phyloP scores from a whole-genome alignment of 2,329 filamentous ascomycete genomes.

The Neocatenulostroma microsporum region DNA sequence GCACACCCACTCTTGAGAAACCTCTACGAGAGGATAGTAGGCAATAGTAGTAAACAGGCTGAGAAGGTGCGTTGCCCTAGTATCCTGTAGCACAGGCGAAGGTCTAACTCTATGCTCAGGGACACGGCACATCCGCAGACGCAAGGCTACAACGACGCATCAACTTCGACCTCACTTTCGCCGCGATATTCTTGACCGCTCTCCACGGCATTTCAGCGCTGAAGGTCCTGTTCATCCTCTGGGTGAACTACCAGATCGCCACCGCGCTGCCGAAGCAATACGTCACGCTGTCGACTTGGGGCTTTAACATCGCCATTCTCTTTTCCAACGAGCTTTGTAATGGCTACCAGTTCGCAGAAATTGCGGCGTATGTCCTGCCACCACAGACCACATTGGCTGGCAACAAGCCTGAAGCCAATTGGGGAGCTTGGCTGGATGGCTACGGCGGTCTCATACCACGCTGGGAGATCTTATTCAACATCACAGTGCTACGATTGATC shows the following conservation, averaged over 20 bases:
- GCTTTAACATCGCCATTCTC: slow-evolving; percentile 75
- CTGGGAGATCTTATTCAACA: slow-evolving; percentile 98
- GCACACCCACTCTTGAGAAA: slow-evolving; percentile 73
- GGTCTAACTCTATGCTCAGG: background rate
- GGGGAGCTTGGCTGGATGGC: slow-evolving; percentile 67
- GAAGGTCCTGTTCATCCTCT: slow-evolving; percentile 76
- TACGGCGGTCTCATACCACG: slow-evolving; percentile 76
- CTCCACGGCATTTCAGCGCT: slow-evolving; percentile 78
- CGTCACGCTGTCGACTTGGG: slow-evolving; percentile 72
- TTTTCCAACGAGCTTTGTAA: slow-evolving; percentile 81
- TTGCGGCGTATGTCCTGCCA: slow-evolving; percentile 49
- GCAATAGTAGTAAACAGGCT: background rate
- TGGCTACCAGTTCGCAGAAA: slow-evolving; percentile 64
- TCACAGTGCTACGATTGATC: slow-evolving; percentile 83
- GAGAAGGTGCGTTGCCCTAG: slow-evolving; percentile 3
- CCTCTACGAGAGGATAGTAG: slow-evolving; percentile 58
- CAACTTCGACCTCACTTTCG: slow-evolving; percentile 77
- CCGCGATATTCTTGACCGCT: slow-evolving; percentile 65
- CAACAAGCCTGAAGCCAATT: slow-evolving; percentile 34
- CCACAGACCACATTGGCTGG: slow-evolving; percentile 34
- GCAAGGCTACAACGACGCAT: slow-evolving; percentile 56
- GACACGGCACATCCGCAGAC: slow-evolving; percentile 25
- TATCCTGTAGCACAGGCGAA: too few relatives aligned
- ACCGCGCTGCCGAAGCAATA: slow-evolving; percentile 62
- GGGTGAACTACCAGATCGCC: slow-evolving; percentile 71